Base-by-base conservation (phyloP, 2,329 filamentous ascomycete species). In the Ceratocystis ficicola region DNA sequence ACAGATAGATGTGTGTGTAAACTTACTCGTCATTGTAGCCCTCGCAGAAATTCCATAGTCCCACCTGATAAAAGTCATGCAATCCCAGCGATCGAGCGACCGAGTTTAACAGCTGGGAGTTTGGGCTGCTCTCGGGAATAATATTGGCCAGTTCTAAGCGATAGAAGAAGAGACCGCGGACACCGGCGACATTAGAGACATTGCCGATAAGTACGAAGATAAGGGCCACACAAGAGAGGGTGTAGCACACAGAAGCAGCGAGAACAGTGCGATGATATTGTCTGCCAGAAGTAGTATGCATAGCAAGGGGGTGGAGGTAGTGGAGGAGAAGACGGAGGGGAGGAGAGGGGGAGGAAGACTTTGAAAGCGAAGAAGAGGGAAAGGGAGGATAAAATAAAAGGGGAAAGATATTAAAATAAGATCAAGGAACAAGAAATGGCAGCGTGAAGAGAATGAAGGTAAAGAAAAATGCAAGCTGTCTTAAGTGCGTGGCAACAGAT, bases 61-160 rank as follows among this genome's bases (percentile, higher is more conserved):
- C 92, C 32, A 95, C 88, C 71, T 91, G 88, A 75, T 96, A 96
- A 76, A 95, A 96, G 75, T 96, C 93, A 74, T 95, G 90, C 62
- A 96, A 80, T 36, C 92, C 93, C 65, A 96, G 79, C 25, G 87
- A 89, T 63, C 89, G 86, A 3, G 91, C 90, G 70, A 96, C 91
- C 59, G 86, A 90, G 78, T 95, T 95, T 75, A 95, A 87, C 59
- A 96, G 80, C 28, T 81, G 77, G 8, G 85, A 84, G 73, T 91
- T 87, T 52, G 87, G 86, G 17, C 89, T 82, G 4, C 83, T 84
- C 44, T 84, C 78, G 0, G 88, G 88, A 66, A 96, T 86, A 73
- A 96, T 87, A 71, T 95, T 83, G 70, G 88, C 83, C 62, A 96
- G 81, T 75, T 95, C 83, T 71, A 96, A 83, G 71, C 86, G 87